Evolutionary conservation across 331 rosid genomes (phyloP).

Genomic region (Rosa hybrid): DNA sequence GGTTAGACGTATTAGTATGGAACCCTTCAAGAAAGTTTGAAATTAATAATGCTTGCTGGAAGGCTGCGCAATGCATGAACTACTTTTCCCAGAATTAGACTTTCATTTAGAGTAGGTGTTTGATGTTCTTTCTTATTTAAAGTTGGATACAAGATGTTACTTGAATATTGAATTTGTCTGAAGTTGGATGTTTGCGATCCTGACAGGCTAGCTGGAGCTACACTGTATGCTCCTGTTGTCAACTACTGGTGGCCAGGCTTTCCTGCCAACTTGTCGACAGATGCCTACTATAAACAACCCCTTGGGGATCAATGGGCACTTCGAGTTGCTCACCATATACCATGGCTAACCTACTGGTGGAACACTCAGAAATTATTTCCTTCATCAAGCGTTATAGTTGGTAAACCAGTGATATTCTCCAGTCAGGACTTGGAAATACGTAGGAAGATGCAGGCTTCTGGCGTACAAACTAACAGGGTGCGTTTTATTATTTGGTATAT

Average conservation of each 20-base stretch:
- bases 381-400: slow-evolving; percentile 27
- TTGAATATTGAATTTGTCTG: not conserved
- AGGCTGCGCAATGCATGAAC: not conserved
- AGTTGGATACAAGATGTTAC: not conserved
- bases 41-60: not conserved
- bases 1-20: not conserved
- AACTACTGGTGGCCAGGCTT: slow-evolving; percentile 58
- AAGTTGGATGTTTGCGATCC: slow-evolving; percentile 5
- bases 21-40: not conserved
- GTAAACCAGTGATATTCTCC: slow-evolving; percentile 31
- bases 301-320: slow-evolving; percentile 46
- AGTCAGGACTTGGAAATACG: slow-evolving; percentile 37
- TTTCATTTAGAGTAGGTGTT: not conserved
- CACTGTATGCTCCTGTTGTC: slow-evolving; percentile 39
- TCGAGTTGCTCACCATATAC: slow-evolving; percentile 41
- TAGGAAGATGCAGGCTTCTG: slow-evolving; percentile 7
- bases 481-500: not conserved
- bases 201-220: slow-evolving; percentile 47
- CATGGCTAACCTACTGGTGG: slow-evolving; percentile 61
- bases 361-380: slow-evolving; percentile 54
- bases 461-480: slow-evolving; percentile 17
- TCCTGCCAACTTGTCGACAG: slow-evolving; percentile 37
- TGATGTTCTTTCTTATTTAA: not conserved
- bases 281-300: slow-evolving; percentile 38
- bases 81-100: not conserved